Base-by-base conservation (phyloP, 805 yeast genomes). In the Zygosaccharomyces gambellarensis region DNA sequence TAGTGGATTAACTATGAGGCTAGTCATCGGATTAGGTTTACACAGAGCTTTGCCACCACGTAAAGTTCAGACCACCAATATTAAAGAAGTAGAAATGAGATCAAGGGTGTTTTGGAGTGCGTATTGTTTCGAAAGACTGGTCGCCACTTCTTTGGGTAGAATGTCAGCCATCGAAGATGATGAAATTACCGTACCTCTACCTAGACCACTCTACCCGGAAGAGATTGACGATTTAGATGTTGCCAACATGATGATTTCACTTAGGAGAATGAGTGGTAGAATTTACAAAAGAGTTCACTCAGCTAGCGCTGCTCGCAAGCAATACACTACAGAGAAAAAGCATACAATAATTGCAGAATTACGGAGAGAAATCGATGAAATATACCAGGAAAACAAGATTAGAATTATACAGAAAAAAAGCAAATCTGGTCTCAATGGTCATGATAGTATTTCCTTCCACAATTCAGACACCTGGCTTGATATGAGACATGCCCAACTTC, bases 21-120 rank as follows among this genome's bases (percentile, higher is more conserved):
- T 76, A 43, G 69, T 74, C 0, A 60, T 77, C 12, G 72, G 75
- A 10, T 52, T 78, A 25, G 80, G 81, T 1, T 59, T 79, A 28
- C 75, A 79, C 55, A 71, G 77, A 46, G 69, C 63, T 25, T 47
- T 71, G 1, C 48, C 64, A 1, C 48, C 61, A 4, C 58, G 54
- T 12, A 69, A 65, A 44, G 58, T 63, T 46, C 64, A 56, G 47
- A 59, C 49, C 19, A 57, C 64, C 60, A 58, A 68, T 21, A 60
- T 59, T 2, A 59, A 57, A 42, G 76, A 75, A 41, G 59, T 69
- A 5, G 79, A 78, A 57, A 67, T 74, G 63, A 60, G 75, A 42
- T 69, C 70, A 46, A 63, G 82, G 43, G 61, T 75, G 1, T 77
- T 77, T 55, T 77, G 81, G 81, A 70, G 76, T 47, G 73, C 74